These are phyloP conservation scores for Syzygium syzygioides DNA, from an alignment of 441 rosid species.

Conservation along the genomic window DNA sequence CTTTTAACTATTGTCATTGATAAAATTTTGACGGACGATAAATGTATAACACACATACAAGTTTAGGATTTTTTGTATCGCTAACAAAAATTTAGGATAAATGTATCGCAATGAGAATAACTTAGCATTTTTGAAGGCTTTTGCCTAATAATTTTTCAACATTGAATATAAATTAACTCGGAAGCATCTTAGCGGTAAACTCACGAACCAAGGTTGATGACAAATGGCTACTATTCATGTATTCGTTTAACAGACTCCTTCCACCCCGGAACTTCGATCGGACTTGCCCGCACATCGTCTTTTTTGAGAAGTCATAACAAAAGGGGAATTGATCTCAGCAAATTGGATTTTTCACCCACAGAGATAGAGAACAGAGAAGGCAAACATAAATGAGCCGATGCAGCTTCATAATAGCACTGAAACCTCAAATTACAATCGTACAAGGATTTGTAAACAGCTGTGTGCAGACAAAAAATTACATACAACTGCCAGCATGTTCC, in stretches of 20 bases:
- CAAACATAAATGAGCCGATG: background rate
- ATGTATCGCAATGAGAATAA: too few species aligned
- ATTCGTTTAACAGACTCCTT: background rate
- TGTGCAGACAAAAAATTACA: background rate
- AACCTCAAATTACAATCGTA: background rate
- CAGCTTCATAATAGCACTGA: background rate
- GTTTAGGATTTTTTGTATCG: too few species aligned
- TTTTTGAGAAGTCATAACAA: background rate
- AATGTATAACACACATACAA: too few species aligned
- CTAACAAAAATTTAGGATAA: too few species aligned
- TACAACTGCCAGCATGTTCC: background rate
- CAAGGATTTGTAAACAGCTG: background rate
- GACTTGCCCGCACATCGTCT: background rate
- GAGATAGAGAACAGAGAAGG: background rate
- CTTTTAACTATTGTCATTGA: too few species aligned
- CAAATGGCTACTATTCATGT: background rate
- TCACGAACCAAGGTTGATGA: background rate
- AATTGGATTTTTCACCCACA: background rate
- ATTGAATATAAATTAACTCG: background rate
- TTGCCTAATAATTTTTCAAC: background rate
- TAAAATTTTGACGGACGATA: too few species aligned
- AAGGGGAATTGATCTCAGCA: background rate
- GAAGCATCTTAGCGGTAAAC: background rate
- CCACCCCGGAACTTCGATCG: background rate
- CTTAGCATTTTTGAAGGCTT: too few species aligned